Conservation (phyloP, 2,329 filamentous ascomycete genomes). For the Aureobasidium melanogenum region DNA sequence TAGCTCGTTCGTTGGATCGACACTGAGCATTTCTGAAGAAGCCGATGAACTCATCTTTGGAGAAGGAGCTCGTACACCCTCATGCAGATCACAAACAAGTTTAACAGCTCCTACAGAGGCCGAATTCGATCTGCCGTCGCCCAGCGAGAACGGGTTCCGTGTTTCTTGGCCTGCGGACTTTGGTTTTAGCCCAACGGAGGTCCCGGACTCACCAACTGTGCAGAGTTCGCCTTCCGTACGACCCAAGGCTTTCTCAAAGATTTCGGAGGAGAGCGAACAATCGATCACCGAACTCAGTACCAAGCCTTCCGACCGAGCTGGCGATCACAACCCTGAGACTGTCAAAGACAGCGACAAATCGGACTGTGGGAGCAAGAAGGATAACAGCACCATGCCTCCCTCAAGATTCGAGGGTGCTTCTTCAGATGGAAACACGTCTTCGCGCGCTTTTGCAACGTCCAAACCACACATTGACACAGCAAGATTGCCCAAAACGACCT, state of each 20-base stretch:
- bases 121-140: neutral
- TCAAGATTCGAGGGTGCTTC: slow-evolving; percentile 20
- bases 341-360: neutral
- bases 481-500: neutral
- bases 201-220: neutral
- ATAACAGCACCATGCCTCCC: slow-evolving; percentile 16
- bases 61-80: neutral
- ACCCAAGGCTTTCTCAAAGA: neutral
- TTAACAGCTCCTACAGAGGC: neutral
- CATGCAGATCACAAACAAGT: neutral
- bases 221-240: slow-evolving; percentile 7
- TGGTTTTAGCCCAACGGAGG: neutral
- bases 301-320: neutral
- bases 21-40: slow-evolving; percentile 5
- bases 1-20: slow-evolving; percentile 7
- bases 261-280: neutral
- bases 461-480: neutral
- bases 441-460: neutral
- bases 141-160: slow-evolving; percentile 4
- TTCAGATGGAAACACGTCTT: neutral
- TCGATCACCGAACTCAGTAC: neutral
- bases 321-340: no score
- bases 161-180: slow-evolving; percentile 8
- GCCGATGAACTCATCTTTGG: slow-evolving; percentile 9
- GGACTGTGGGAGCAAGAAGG: neutral